Conservation (phyloP, 1,284 basidiomycete species). For the Ganoderma sinense region DNA sequence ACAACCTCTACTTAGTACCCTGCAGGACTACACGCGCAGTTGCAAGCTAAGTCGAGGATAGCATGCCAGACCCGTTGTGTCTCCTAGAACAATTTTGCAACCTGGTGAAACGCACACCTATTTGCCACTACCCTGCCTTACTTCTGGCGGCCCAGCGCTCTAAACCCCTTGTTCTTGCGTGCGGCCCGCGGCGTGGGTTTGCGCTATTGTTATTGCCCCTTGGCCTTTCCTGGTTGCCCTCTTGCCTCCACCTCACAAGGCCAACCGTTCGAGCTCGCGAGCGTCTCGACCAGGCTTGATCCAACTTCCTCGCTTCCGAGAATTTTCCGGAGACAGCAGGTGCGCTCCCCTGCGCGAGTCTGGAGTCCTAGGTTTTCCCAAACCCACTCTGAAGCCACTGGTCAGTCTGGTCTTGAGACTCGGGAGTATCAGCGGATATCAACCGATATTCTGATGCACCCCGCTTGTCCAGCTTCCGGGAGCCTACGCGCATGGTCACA, state of each 20-base stretch:
- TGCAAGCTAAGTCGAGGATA: neutral
- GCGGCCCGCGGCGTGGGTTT: neutral
- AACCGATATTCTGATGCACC: neutral
- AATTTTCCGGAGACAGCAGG: neutral
- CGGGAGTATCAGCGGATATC: neutral
- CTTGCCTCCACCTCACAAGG: neutral
- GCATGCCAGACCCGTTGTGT: neutral
- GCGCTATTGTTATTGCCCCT: neutral
- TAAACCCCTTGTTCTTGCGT: neutral
- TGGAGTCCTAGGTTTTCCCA: neutral
- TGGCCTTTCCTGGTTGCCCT: neutral
- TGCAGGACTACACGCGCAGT: neutral
- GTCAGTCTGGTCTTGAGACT: neutral
- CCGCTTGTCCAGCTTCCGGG: no score
- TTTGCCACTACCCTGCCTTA: neutral
- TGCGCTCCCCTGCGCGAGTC: neutral
- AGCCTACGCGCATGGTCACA: neutral
- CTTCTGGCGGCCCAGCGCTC: neutral
- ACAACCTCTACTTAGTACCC: neutral
- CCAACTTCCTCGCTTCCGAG: neutral
- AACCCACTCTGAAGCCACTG: neutral
- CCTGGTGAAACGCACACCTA: neutral
- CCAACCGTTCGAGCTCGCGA: neutral
- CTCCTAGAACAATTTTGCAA: neutral
- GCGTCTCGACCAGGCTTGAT: neutral